Evolutionary conservation across 331 rosid genomes (phyloP).

Genomic region (Quercus phellos): DNA sequence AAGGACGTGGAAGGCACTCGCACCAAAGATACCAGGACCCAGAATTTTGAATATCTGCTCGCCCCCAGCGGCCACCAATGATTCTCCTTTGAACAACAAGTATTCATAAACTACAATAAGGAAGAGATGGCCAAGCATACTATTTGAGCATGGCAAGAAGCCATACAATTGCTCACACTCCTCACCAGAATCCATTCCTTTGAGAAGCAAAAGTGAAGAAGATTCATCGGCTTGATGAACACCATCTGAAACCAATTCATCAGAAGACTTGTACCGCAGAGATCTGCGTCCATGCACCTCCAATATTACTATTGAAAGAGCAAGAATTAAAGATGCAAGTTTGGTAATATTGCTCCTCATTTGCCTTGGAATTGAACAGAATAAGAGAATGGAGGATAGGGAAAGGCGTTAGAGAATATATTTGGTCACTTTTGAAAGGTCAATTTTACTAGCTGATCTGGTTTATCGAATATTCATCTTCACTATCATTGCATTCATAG

Average conservation of each 20-base stretch:
- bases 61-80: constrained; percentile 53
- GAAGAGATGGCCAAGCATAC: constrained; percentile 40
- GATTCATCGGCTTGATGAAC: constrained; percentile 15
- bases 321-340: not conserved
- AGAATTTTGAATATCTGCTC: constrained; percentile 54
- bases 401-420: not conserved
- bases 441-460: not conserved
- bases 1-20: constrained; percentile 53
- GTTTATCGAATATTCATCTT: not conserved
- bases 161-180: constrained; percentile 59
- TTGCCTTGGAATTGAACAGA: not conserved
- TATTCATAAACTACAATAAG: constrained; percentile 54
- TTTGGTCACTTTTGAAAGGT: not conserved
- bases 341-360: constrained; percentile 14
- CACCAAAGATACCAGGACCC: constrained; percentile 69
- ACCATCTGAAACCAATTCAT: constrained; percentile 32
- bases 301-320: not conserved
- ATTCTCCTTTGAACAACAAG: constrained; percentile 57
- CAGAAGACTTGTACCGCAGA: constrained; percentile 12
- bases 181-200: constrained; percentile 9
- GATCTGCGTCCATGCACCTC: constrained; percentile 24
- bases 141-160: constrained; percentile 54
- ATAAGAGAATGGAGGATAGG: not conserved
- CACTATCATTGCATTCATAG: not conserved
- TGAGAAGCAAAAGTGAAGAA: constrained; percentile 21